Conservation (phyloP, 148 eudicot species). For the Fagopyrum tataricum region DNA sequence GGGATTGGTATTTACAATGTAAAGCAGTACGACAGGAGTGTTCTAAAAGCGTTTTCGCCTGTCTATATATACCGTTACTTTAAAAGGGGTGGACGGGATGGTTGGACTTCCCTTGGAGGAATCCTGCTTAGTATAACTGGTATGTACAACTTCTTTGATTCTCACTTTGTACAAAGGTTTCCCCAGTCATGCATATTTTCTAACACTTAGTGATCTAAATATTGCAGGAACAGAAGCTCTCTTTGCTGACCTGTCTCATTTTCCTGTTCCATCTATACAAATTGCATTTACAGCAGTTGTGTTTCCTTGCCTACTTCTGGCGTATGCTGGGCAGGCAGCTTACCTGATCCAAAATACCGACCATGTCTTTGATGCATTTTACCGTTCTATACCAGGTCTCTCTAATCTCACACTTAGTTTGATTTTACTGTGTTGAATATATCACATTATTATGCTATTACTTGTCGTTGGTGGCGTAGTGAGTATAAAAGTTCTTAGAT, state of each 20-base stretch:
- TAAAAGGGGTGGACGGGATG: slow-evolving; percentile 44
- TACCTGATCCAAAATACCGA: too few species aligned
- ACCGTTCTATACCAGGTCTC: neutral
- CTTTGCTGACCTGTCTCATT: slow-evolving; percentile 88
- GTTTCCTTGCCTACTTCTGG: too few species aligned
- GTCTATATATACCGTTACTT: slow-evolving; percentile 66
- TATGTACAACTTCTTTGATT: slow-evolving; percentile 10
- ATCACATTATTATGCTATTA: too few species aligned
- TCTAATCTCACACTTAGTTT: too few species aligned
- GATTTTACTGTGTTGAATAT: too few species aligned
- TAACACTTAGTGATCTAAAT: neutral
- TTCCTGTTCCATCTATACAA: slow-evolving; percentile 36
- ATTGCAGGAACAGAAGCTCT: slow-evolving; percentile 88
- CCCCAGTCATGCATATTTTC: too few species aligned
- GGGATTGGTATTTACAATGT: slow-evolving; percentile 84
- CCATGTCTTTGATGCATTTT: too few species aligned
- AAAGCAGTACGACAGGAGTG: slow-evolving; percentile 60
- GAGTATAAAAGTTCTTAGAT: too few species aligned
- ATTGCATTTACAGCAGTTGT: too few species aligned
- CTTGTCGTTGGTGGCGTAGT: too few species aligned
- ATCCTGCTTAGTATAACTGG: slow-evolving; percentile 97
- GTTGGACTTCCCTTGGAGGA: slow-evolving; percentile 94
- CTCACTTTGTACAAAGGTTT: neutral
- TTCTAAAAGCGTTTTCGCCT: slow-evolving; percentile 85
- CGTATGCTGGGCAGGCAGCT: too few species aligned